Percentiles rank a stretch among this genome's conserved stretches.
Conservation (phyloP, 129 eudicot genomes). For the Silybum marianum region DNA sequence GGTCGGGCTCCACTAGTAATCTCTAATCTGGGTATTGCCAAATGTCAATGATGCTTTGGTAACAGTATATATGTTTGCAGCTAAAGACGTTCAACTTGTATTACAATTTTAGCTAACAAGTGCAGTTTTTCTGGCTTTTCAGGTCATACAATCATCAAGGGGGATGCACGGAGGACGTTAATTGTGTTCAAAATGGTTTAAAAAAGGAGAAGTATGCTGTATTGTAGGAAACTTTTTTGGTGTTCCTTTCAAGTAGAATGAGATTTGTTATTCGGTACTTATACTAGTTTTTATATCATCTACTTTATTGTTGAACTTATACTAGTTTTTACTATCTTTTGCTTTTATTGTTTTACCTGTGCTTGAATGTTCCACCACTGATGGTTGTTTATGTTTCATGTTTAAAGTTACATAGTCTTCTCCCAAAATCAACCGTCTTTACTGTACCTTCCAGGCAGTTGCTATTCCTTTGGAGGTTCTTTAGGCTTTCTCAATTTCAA, state of each 20-base stretch:
- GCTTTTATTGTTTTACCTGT: background rate
- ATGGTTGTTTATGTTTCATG: background rate
- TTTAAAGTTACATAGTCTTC: background rate
- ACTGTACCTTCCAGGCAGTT: background rate
- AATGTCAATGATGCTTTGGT: background rate
- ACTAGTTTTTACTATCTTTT: constrained; percentile 12
- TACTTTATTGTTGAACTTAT: constrained; percentile 21
- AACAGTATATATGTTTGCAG: constrained; percentile 6
- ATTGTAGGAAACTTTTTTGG: constrained; percentile 33
- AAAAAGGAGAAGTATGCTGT: constrained; percentile 23
- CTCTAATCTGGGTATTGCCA: no score
- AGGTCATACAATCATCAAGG: constrained; percentile 27
- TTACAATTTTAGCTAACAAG: constrained; percentile 12
- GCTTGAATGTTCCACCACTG: background rate
- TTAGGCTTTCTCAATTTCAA: no score
- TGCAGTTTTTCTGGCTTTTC: background rate
- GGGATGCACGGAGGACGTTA: constrained; percentile 18
- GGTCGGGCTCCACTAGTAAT: background rate
- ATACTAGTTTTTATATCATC: constrained; percentile 14
- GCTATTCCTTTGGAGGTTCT: background rate
- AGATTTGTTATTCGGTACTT: constrained; percentile 17
- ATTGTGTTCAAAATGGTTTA: constrained; percentile 15
- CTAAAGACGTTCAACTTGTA: constrained; percentile 8
- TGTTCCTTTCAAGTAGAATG: constrained; percentile 20
- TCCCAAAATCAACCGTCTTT: no score